A percentile compares a stretch with the other conserved stretches of the same genome.
These are phyloP conservation scores for Ceratocystis diversiconidia DNA, from an alignment of 2,329 filamentous ascomycete species.

Conservation along the genomic window DNA sequence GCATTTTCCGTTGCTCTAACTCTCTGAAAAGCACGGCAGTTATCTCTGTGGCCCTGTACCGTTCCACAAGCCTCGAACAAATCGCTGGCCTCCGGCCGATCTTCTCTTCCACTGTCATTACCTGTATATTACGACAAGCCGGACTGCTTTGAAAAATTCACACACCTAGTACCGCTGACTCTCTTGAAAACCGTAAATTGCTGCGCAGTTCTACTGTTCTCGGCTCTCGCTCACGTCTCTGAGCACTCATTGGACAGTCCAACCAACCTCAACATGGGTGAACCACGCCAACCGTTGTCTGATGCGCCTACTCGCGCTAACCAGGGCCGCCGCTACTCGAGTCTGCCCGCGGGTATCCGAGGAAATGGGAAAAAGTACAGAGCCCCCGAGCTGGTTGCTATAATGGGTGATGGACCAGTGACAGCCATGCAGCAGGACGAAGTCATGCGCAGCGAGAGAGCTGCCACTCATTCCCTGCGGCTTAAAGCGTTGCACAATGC, in stretches of 20 bases:
- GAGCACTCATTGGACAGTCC: not conserved
- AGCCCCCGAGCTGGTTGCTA: constrained; percentile 13
- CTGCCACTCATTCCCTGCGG: constrained; percentile 9
- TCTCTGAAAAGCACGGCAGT: not conserved
- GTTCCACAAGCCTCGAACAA: too few species aligned
- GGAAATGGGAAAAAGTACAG: constrained; percentile 13
- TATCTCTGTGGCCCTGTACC: not conserved
- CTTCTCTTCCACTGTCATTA: not conserved
- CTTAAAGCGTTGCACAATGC: constrained; percentile 13
- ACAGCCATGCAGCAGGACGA: constrained; percentile 11
- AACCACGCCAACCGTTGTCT: constrained; percentile 2
- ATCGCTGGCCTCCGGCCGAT: too few species aligned
- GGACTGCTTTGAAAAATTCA: not conserved
- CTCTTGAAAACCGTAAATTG: not conserved
- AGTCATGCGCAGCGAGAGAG: constrained; percentile 10
- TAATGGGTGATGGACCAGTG: constrained; percentile 13
- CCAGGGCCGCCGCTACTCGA: constrained; percentile 13
- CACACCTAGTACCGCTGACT: not conserved
- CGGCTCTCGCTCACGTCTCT: not conserved
- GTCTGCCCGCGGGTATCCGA: constrained; percentile 10
- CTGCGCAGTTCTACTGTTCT: not conserved
- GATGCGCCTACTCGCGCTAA: constrained; percentile 3
- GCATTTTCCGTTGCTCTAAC: not conserved
- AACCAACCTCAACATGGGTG: not conserved
- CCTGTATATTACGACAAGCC: not conserved